These are phyloP conservation scores for Eucalyptus pumila DNA, from an alignment of 345 rosid genomes.

Conservation along the genomic window DNA sequence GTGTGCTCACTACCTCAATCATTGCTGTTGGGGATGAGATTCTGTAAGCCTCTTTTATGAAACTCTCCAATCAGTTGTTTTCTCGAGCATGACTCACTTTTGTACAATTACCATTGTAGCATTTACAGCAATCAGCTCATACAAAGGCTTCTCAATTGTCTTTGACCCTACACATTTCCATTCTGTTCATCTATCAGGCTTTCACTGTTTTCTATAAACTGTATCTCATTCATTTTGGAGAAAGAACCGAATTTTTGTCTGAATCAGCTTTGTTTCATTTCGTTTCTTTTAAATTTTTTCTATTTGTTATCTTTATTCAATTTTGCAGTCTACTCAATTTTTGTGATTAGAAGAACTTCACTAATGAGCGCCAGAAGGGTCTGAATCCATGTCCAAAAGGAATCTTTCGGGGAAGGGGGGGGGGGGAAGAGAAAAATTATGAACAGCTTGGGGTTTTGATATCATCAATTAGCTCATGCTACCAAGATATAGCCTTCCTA, in stretches of 20 bases:
- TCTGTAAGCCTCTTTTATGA: slow-evolving; percentile 66
- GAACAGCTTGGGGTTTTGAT: not conserved
- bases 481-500: not conserved
- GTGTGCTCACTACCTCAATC: slow-evolving; percentile 48
- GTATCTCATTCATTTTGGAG: not conserved
- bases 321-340: not conserved
- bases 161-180: not conserved
- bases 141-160: not conserved
- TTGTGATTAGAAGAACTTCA: not conserved
- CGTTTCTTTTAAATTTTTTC: not conserved
- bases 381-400: not conserved
- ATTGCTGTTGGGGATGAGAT: slow-evolving; percentile 96
- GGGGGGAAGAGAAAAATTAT: not conserved
- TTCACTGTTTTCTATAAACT: not conserved
- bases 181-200: not conserved
- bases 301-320: slow-evolving; percentile 8
- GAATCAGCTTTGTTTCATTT: not conserved
- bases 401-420: not conserved
- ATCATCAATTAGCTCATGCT: not conserved
- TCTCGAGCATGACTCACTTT: not conserved
- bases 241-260: not conserved
- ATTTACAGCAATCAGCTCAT: not conserved
- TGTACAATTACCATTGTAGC: not conserved
- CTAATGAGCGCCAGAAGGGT: not conserved
- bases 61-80: not conserved